Evolutionary conservation across 2,329 filamentous ascomycete species (phyloP).

Genomic region (Sordariomycetes sp.): DNA sequence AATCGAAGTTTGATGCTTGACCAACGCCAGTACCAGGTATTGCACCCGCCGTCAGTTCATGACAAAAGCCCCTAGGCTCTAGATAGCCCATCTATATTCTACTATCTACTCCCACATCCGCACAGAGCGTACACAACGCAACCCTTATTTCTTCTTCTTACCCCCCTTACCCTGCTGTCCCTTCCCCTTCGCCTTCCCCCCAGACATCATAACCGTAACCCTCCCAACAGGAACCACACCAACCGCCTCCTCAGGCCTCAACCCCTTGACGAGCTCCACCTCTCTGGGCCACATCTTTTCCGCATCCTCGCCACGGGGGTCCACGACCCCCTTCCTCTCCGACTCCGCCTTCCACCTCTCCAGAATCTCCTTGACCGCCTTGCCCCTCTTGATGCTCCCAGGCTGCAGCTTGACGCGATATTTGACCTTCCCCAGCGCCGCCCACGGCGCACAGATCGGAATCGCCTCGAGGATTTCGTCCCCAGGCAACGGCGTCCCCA

Average conservation of each 20-base stretch:
- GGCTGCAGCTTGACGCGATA: slow-evolving; percentile 95
- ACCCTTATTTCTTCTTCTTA: slow-evolving; percentile 21
- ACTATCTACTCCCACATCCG: too few relatives aligned
- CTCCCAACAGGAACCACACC: slow-evolving; percentile 72
- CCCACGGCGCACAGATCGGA: slow-evolving; percentile 52
- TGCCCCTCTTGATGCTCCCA: slow-evolving; percentile 81
- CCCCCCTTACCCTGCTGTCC: slow-evolving; percentile 21
- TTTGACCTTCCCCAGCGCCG: slow-evolving; percentile 57
- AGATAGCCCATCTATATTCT: too few relatives aligned
- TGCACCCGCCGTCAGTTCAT: too few relatives aligned
- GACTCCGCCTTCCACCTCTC: slow-evolving; percentile 62
- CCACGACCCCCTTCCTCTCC: slow-evolving; percentile 40
- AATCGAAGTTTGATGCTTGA: too few relatives aligned
- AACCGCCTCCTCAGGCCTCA: slow-evolving; percentile 72
- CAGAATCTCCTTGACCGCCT: slow-evolving; percentile 84
- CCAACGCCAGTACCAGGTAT: too few relatives aligned
- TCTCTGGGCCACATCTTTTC: slow-evolving; percentile 79
- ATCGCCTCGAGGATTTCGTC: slow-evolving; percentile 67
- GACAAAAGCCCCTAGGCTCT: too few relatives aligned
- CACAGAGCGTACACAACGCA: too few relatives aligned
- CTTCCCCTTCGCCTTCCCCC: slow-evolving; percentile 18
- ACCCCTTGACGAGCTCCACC: slow-evolving; percentile 66
- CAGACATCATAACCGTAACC: slow-evolving; percentile 55
- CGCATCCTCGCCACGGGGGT: slow-evolving; percentile 45
- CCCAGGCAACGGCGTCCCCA: slow-evolving; percentile 64